phyloP scores from a whole-genome alignment of 345 rosid species.

The Eucalyptus cloeziana region DNA sequence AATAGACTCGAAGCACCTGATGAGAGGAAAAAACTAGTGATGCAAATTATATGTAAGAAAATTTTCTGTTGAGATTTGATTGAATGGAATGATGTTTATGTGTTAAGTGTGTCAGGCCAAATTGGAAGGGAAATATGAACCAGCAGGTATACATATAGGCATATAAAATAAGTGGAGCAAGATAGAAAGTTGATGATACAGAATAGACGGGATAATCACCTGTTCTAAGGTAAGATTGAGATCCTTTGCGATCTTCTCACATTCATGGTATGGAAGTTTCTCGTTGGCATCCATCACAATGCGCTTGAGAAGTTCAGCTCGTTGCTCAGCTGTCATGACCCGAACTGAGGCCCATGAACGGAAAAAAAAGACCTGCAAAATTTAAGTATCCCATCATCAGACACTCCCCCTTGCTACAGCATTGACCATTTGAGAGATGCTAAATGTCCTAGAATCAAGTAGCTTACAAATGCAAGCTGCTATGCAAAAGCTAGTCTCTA shows the following conservation, averaged over 20 bases:
- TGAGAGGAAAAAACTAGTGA: background rate
- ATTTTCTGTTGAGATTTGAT: background rate
- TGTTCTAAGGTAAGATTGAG: constrained; percentile 80
- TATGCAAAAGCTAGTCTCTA: background rate
- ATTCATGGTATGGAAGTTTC: constrained; percentile 64
- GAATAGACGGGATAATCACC: constrained; percentile 22
- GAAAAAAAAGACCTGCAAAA: constrained; percentile 52
- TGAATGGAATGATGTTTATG: background rate
- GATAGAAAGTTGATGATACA: background rate
- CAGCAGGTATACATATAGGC: background rate
- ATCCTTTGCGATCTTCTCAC: constrained; percentile 75
- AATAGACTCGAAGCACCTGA: constrained; percentile 81
- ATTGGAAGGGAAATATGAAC: background rate
- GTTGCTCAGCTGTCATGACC: constrained; percentile 81
- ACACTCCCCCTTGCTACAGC: background rate
- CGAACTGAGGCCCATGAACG: constrained; percentile 71
- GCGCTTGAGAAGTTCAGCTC: constrained; percentile 46
- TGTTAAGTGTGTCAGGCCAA: background rate
- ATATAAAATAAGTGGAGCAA: background rate
- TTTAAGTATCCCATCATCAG: background rate
- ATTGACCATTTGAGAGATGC: background rate
- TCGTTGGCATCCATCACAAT: constrained; percentile 22
- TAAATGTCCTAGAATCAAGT: background rate
- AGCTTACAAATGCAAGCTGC: background rate
- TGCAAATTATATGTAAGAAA: background rate